Evolutionary conservation across 2,329 filamentous ascomycete genomes (phyloP), one percentile per base, ranked within the genome.

Genomic region (Alternaria gaisen): DNA sequence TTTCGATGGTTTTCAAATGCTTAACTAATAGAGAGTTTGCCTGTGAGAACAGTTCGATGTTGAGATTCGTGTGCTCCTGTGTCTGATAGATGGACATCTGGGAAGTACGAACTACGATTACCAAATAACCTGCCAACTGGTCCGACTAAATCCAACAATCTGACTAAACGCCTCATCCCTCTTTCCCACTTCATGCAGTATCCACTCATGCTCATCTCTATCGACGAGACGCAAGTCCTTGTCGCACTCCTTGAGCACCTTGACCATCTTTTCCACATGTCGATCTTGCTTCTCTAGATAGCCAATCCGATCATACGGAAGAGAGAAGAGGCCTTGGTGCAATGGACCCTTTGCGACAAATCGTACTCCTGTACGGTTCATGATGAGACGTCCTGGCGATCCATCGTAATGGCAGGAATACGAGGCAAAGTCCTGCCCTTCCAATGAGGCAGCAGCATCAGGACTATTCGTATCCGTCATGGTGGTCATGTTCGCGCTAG

Each of bases 121-220:
- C 73, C 73, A 75, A 42, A 69, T 62, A 22, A 77, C 69, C 66
- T 77, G 74, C 73, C 74, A 77, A 2, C 24, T 36, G 16, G 60
- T 54, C 24, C 61, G 48, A 50, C 72, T 72, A 36, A 73, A 77
- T 12, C 74, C 75, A 12, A 77, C 52, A 48, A 77, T 69, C 63
- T 77, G 75, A 2, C 64, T 65, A 55, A 77, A 77, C 3, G 66
- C 73, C 60, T 76, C 64, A 46, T 77, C 65, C 10, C 75, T 69
- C 40, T 58, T 53, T 9, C 71, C 62, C 60, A 77, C 52, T 43
- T 71, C 59, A 22, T 56, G 60, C 18, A 75, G 30, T 20, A 70
- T 8, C 22, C 38, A 65, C 32, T 69, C 65, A 30, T 48, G 16
- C 0, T 64, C 69, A 7, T 43, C 28, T 18, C 46, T 61, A 22